These are phyloP conservation scores for Microsporum audouinii DNA, from an alignment of 2,329 filamentous ascomycete genomes.

Conservation along the genomic window DNA sequence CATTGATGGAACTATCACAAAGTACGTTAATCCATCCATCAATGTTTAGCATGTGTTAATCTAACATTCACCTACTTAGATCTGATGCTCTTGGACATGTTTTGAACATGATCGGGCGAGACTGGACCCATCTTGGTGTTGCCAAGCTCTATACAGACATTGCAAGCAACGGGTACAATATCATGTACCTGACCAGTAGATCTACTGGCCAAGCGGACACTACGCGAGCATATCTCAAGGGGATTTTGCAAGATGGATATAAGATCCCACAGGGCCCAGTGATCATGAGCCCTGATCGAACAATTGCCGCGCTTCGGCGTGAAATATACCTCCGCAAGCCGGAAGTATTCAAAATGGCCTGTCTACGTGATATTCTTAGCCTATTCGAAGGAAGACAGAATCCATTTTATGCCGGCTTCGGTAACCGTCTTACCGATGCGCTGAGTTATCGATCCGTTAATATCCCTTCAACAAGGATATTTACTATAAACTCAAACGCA, in stretches of 20 bases:
- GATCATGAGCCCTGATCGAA: slow-evolving; percentile 88
- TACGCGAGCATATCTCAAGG: slow-evolving; percentile 78
- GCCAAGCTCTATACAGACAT: slow-evolving; percentile 97
- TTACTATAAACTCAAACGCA: slow-evolving; percentile 96
- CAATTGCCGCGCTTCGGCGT: slow-evolving; percentile 79
- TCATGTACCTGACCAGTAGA: slow-evolving; percentile 92
- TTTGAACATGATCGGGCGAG: slow-evolving; percentile 87
- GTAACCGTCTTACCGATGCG: slow-evolving; percentile 90
- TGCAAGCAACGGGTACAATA: slow-evolving; percentile 89
- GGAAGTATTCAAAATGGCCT: slow-evolving; percentile 99
- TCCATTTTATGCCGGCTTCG: slow-evolving; percentile 94
- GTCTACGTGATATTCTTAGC: slow-evolving; percentile 81
- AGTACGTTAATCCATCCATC: slow-evolving; percentile 36
- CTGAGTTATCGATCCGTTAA: slow-evolving; percentile 93
- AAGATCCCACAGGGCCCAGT: slow-evolving; percentile 80
- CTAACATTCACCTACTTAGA: slow-evolving; percentile 22
- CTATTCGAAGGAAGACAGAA: slow-evolving; percentile 66
- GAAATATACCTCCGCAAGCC: slow-evolving; percentile 94
- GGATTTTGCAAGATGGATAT: slow-evolving; percentile 79
- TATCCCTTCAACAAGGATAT: slow-evolving; percentile 86
- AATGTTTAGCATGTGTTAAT: not conserved
- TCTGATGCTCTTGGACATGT: slow-evolving; percentile 91
- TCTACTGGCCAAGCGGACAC: slow-evolving; percentile 88
- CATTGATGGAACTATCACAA: slow-evolving; percentile 97
- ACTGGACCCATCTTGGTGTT: slow-evolving; percentile 95